Percentiles rank a stretch among this genome's conserved stretches.
These are phyloP conservation scores for Cryptococcus floricola DNA, from an alignment of 1,284 basidiomycete species.

Conservation along the genomic window DNA sequence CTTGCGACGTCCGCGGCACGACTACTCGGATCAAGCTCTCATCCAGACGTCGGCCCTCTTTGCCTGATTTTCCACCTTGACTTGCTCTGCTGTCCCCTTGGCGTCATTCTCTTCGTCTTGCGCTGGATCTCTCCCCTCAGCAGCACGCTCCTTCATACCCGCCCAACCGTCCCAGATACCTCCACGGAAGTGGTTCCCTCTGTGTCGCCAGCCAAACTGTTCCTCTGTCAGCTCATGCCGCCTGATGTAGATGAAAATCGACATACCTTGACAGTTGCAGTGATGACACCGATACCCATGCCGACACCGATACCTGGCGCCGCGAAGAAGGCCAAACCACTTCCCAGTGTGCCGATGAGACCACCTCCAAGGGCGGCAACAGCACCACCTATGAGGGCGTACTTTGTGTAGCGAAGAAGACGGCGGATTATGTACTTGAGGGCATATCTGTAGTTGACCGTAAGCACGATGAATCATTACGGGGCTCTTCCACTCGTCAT, in stretches of 20 bases:
- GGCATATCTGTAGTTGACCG: slow-evolving; percentile 35
- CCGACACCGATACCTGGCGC: slow-evolving; percentile 41
- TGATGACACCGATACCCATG: slow-evolving; percentile 40
- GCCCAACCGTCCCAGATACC: slow-evolving; percentile 30
- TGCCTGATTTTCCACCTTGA: slow-evolving; percentile 19
- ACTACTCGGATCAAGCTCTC: slow-evolving; percentile 6
- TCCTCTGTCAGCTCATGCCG: neutral
- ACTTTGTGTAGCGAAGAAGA: slow-evolving; percentile 47
- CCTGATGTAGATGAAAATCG: neutral
- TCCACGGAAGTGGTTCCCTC: slow-evolving; percentile 36
- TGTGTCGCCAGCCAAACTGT: slow-evolving; percentile 46
- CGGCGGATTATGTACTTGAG: slow-evolving; percentile 45
- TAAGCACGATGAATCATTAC: neutral
- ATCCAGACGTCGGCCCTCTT: slow-evolving; percentile 30
- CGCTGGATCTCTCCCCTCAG: slow-evolving; percentile 32
- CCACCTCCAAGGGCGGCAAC: slow-evolving; percentile 41
- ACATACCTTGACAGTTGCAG: slow-evolving; percentile 41
- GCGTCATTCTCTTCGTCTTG: slow-evolving; percentile 39
- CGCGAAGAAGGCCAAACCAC: slow-evolving; percentile 44
- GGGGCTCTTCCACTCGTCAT: neutral
- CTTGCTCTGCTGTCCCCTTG: slow-evolving; percentile 7
- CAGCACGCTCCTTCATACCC: slow-evolving; percentile 29
- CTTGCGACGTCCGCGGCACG: no score
- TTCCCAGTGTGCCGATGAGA: slow-evolving; percentile 40
- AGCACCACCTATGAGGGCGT: slow-evolving; percentile 41